These are phyloP conservation scores for Penicillium manginii DNA, from an alignment of 495 filamentous ascomycete species.

Conservation along the genomic window DNA sequence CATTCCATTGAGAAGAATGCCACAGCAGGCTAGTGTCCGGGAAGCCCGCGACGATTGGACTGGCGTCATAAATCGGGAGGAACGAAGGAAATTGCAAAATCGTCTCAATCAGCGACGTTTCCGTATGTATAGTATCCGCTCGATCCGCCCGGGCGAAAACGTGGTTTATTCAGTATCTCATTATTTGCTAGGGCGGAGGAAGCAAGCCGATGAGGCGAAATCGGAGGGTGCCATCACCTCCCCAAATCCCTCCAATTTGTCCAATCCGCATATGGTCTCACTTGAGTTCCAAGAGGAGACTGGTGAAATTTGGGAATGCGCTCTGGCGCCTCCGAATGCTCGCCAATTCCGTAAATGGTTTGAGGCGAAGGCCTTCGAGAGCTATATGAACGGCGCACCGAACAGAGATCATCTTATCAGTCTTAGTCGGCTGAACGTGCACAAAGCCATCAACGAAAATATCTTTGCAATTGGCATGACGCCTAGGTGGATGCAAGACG, in stretches of 20 bases:
- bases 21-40: conserved; percentile 17
- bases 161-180: background rate
- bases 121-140: conserved; percentile 12
- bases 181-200: conserved; percentile 5
- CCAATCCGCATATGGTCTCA: background rate
- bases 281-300: background rate
- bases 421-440: conserved; percentile 23
- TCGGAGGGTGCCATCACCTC: background rate
- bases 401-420: conserved; percentile 24
- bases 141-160: no score
- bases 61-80: conserved; percentile 17
- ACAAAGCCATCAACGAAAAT: conserved; percentile 25
- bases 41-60: conserved; percentile 25
- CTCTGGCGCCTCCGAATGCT: conserved; percentile 1
- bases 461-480: conserved; percentile 23
- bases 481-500: conserved; percentile 16
- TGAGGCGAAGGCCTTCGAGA: conserved; percentile 9
- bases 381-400: conserved; percentile 14
- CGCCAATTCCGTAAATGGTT: conserved; percentile 3
- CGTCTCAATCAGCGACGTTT: conserved; percentile 24
- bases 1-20: conserved; percentile 17
- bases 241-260: background rate
- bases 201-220: background rate
- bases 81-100: conserved; percentile 25
- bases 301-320: conserved; percentile 11